Evolutionary conservation across 441 rosid species (phyloP).

Genomic region (Croton setiger): DNA sequence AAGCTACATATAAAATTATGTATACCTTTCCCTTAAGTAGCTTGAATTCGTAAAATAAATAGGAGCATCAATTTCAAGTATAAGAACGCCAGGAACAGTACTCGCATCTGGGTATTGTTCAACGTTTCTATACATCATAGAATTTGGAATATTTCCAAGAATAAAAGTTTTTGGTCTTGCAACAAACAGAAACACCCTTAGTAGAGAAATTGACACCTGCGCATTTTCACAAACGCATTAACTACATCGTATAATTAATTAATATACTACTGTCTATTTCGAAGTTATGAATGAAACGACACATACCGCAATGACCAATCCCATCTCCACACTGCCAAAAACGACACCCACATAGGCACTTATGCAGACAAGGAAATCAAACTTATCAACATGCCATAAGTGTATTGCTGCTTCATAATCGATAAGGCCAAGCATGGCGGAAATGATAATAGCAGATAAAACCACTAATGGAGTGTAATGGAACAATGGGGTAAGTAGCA

Average conservation of each 20-base stretch:
- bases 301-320: slow-evolving; percentile 67
- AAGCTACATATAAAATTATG: background rate
- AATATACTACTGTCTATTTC: too few species aligned
- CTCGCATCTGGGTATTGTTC: slow-evolving; percentile 72
- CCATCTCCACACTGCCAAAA: slow-evolving; percentile 74
- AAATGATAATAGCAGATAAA: slow-evolving; percentile 75
- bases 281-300: too few species aligned
- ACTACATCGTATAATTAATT: too few species aligned
- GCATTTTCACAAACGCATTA: slow-evolving; percentile 16
- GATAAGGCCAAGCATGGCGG: slow-evolving; percentile 94
- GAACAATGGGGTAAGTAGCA: slow-evolving; percentile 82
- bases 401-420: slow-evolving; percentile 85
- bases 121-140: slow-evolving; percentile 62
- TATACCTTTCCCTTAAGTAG: slow-evolving; percentile 85
- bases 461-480: slow-evolving; percentile 91
- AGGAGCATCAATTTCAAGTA: slow-evolving; percentile 87
- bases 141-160: slow-evolving; percentile 81
- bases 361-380: slow-evolving; percentile 78
- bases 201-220: slow-evolving; percentile 75
- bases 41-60: slow-evolving; percentile 86
- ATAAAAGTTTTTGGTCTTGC: slow-evolving; percentile 76
- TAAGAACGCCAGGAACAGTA: slow-evolving; percentile 67
- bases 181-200: slow-evolving; percentile 72
- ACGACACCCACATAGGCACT: slow-evolving; percentile 79
- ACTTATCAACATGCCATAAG: slow-evolving; percentile 81